Evolutionary conservation across 352 stramenopile genomes (phyloP).

Genomic region (Pythium vanterpoolii): DNA sequence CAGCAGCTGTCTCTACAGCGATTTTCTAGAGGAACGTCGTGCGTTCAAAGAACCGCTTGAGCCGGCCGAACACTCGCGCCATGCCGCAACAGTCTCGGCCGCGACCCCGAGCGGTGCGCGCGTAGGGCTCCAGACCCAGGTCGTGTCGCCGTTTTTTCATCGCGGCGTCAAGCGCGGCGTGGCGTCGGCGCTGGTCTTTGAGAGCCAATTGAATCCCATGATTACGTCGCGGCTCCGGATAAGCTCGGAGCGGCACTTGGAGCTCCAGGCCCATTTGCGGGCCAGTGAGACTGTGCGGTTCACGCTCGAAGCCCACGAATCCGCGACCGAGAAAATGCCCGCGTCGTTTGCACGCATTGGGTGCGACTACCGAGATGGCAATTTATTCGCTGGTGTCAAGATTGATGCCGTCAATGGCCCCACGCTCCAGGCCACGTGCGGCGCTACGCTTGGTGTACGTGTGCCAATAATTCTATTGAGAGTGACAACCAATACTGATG

Average conservation of each 20-base stretch:
- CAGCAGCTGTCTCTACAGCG: constrained; percentile 60
- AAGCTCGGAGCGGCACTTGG: constrained; percentile 66
- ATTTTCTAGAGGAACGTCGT: constrained; percentile 58
- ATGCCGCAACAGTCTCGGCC: constrained; percentile 48
- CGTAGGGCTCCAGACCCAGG: constrained; percentile 49
- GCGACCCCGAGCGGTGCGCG: constrained; percentile 49
- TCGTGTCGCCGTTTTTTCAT: constrained; percentile 72
- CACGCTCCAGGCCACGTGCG: constrained; percentile 59
- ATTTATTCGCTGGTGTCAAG: constrained; percentile 55
- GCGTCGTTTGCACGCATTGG: constrained; percentile 71
- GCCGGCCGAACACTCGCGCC: constrained; percentile 42
- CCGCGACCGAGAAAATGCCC: constrained; percentile 60
- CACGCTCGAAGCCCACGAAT: constrained; percentile 72
- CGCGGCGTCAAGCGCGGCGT: constrained; percentile 64
- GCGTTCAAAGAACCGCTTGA: constrained; percentile 39
- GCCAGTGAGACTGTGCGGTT: constrained; percentile 53
- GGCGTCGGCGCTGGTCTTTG: constrained; percentile 55
- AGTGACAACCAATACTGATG: neutral
- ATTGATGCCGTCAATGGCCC: constrained; percentile 80
- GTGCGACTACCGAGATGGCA: constrained; percentile 49
- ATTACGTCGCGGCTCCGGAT: constrained; percentile 57
- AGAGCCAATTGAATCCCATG: constrained; percentile 65
- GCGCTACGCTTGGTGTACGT: constrained; percentile 40
- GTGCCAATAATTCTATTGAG: neutral
- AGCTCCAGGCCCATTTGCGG: constrained; percentile 63